Percentiles rank a stretch among this genome's conserved stretches.
These are phyloP conservation scores for Erodium chrysanthum DNA, from an alignment of 441 rosid genomes.

Conservation along the genomic window DNA sequence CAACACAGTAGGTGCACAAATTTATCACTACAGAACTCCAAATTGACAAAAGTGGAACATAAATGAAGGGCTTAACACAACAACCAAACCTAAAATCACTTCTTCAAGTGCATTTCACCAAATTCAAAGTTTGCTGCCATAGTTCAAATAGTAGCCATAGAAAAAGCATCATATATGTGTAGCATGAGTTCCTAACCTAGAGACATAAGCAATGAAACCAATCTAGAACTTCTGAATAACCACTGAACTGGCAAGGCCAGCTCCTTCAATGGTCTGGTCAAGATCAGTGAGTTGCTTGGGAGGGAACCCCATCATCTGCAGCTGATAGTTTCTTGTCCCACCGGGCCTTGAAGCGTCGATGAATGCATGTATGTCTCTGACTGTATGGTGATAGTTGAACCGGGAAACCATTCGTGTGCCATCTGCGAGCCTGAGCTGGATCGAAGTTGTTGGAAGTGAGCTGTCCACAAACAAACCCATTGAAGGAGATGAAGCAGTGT, in stretches of 20 bases:
- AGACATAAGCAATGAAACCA: not conserved
- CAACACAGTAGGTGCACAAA: too few species aligned
- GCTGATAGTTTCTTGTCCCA: conserved; percentile 39
- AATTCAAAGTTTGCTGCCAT: too few species aligned
- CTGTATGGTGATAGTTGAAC: conserved; percentile 49
- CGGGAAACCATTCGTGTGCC: conserved; percentile 58
- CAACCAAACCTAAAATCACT: too few species aligned
- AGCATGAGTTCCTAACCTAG: not conserved
- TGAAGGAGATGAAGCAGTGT: conserved; percentile 38
- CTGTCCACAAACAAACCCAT: conserved; percentile 40
- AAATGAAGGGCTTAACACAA: too few species aligned
- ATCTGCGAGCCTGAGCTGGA: conserved; percentile 55
- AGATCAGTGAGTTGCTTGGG: conserved; percentile 46
- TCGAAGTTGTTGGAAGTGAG: conserved; percentile 40
- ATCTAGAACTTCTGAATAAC: conserved; percentile 56
- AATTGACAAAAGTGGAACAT: too few species aligned
- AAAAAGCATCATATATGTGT: too few species aligned
- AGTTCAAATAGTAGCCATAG: too few species aligned
- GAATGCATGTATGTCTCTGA: conserved; percentile 45
- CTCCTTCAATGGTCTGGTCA: conserved; percentile 51
- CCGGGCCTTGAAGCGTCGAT: conserved; percentile 53
- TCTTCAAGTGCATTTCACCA: too few species aligned
- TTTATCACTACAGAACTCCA: too few species aligned
- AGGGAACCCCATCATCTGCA: conserved; percentile 65
- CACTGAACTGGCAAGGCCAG: conserved; percentile 55